These are phyloP conservation scores for Exophiala lecanii-corni DNA, from an alignment of 2,329 filamentous ascomycete genomes.

Conservation along the genomic window DNA sequence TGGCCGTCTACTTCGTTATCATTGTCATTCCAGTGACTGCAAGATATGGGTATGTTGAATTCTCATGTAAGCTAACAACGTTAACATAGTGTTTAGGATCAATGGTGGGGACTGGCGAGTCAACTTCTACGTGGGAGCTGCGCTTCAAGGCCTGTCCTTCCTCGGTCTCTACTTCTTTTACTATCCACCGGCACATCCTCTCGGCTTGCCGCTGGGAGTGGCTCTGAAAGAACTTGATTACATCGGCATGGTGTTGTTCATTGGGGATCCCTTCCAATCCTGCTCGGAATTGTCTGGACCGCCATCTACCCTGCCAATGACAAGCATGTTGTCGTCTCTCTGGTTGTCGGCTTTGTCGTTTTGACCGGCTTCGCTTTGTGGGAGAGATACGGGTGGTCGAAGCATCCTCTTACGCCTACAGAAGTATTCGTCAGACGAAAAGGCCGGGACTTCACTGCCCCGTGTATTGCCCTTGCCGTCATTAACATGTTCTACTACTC, in stretches of 20 bases:
- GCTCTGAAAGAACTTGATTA: conserved; percentile 39
- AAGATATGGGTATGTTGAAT: conserved; percentile 34
- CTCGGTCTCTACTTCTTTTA: conserved; percentile 41
- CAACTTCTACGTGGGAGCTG: conserved; percentile 44
- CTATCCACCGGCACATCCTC: conserved; percentile 39
- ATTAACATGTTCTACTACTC: conserved; percentile 52
- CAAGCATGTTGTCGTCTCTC: conserved; percentile 35
- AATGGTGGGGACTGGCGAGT: conserved; percentile 39
- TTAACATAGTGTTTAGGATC: too few species aligned
- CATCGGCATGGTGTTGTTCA: conserved; percentile 36
- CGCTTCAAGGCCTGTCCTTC: conserved; percentile 42
- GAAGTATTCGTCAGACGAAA: conserved; percentile 42
- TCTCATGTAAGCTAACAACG: background rate
- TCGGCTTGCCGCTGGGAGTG: conserved; percentile 33
- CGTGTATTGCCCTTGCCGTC: conserved; percentile 42
- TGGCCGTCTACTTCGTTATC: conserved; percentile 42
- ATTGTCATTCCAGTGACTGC: conserved; percentile 45
- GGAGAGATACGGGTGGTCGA: conserved; percentile 36
- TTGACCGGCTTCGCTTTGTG: conserved; percentile 37
- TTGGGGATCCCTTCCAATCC: conserved; percentile 34
- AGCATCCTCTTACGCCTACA: conserved; percentile 42
- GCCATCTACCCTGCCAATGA: conserved; percentile 34
- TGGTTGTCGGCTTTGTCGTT: conserved; percentile 34
- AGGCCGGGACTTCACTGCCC: conserved; percentile 47
- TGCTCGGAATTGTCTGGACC: conserved; percentile 40